These are phyloP conservation scores for Beauveria asiatica DNA, from an alignment of 2,329 filamentous ascomycete species.

Conservation along the genomic window DNA sequence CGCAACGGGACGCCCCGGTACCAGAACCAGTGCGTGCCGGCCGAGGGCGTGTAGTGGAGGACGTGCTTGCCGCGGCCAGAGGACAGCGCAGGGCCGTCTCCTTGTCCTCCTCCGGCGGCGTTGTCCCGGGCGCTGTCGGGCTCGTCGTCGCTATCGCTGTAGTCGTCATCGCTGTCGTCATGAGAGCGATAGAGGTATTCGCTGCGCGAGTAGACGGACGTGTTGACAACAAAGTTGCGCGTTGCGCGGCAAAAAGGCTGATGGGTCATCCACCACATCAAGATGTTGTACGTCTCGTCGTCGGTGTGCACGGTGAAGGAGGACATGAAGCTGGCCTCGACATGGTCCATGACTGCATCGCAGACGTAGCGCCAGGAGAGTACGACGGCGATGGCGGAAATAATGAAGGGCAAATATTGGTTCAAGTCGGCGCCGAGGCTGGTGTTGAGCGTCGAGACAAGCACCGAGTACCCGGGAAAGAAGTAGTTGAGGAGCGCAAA, in stretches of 20 bases:
- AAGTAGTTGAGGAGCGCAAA: slow-evolving; percentile 50
- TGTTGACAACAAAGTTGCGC: slow-evolving; percentile 57
- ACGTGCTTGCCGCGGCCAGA: slow-evolving; percentile 32
- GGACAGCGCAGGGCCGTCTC: background rate
- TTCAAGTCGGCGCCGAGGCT: slow-evolving; percentile 56
- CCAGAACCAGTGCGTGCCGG: slow-evolving; percentile 61
- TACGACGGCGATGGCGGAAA: slow-evolving; percentile 39
- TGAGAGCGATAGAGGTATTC: slow-evolving; percentile 42
- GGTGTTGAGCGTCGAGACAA: slow-evolving; percentile 43
- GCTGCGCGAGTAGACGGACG: slow-evolving; percentile 45
- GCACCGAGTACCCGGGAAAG: slow-evolving; percentile 55
- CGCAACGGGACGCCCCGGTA: slow-evolving; percentile 50
- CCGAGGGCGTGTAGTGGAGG: slow-evolving; percentile 56
- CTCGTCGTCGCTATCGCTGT: slow-evolving; percentile 28
- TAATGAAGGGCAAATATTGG: slow-evolving; percentile 50
- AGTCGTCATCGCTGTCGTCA: slow-evolving; percentile 33
- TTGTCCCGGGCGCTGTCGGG: slow-evolving; percentile 21
- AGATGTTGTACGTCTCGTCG: slow-evolving; percentile 64
- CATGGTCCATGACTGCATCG: slow-evolving; percentile 36
- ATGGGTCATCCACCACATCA: slow-evolving; percentile 60
- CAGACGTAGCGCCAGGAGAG: slow-evolving; percentile 46
- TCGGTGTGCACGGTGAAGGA: slow-evolving; percentile 58
- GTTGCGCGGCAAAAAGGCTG: slow-evolving; percentile 53
- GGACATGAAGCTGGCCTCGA: slow-evolving; percentile 52
- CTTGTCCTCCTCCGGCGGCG: background rate